Evolutionary conservation across 2,329 filamentous ascomycete species (phyloP).

Genomic region (Herpotrichia juniperi): DNA sequence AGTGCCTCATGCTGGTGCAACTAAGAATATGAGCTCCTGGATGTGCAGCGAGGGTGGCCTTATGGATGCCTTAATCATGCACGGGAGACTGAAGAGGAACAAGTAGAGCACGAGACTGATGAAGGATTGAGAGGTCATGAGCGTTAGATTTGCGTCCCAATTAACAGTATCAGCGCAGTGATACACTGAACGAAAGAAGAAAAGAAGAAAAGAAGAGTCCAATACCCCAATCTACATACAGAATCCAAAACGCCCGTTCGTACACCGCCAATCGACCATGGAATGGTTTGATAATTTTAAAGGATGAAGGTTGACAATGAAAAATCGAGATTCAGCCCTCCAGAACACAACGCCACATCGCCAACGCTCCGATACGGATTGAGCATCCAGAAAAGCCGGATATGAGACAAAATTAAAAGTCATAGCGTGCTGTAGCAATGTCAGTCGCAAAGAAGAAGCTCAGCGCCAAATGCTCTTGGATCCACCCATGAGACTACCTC

Average conservation of each 20-base stretch:
- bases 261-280: not conserved
- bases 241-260: not conserved
- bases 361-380: not conserved
- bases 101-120: not conserved
- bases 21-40: no score
- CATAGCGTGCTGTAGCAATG: not conserved
- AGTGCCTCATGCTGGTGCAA: no score
- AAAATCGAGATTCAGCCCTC: not conserved
- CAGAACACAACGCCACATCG: not conserved
- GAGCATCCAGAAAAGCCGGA: not conserved
- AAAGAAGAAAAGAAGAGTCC: not conserved
- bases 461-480: slow-evolving; percentile 42
- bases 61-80: no score
- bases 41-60: no score
- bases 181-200: not conserved
- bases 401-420: not conserved
- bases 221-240: not conserved
- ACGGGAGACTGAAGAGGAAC: no score
- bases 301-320: not conserved
- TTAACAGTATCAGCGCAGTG: slow-evolving; percentile 4
- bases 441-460: slow-evolving; percentile 10
- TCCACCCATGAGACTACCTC: slow-evolving; percentile 37
- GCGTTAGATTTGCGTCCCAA: slow-evolving; percentile 6
- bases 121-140: not conserved
- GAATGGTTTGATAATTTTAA: not conserved